Conservation (phyloP, 495 filamentous ascomycete genomes). For the Annulohypoxylon bovei region DNA sequence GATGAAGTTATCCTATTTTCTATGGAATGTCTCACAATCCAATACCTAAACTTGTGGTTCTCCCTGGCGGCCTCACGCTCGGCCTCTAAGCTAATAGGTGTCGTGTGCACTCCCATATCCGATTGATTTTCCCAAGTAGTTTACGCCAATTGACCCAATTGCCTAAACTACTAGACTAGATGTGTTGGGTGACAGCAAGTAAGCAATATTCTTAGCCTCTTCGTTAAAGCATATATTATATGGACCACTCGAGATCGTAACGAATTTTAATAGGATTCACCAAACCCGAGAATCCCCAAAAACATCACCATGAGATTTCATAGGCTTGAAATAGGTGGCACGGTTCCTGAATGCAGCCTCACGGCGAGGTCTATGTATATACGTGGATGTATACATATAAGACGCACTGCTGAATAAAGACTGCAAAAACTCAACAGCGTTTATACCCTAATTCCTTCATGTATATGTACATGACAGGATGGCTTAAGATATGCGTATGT, state of each 20-base stretch:
- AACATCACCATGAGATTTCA: not conserved
- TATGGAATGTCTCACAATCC: not conserved
- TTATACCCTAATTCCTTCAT: not conserved
- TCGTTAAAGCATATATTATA: not conserved
- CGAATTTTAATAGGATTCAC: not conserved
- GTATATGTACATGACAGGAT: not conserved
- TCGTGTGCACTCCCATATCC: not conserved
- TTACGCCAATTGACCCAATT: not conserved
- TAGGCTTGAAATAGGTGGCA: slow-evolving; percentile 4
- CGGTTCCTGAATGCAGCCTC: not conserved
- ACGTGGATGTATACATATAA: slow-evolving; percentile 1
- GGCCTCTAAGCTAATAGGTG: not conserved
- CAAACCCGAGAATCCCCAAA: not conserved
- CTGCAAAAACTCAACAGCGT: not conserved
- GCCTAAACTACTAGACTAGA: not conserved
- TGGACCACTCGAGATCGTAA: not conserved
- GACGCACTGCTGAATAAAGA: not conserved
- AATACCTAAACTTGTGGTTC: not conserved
- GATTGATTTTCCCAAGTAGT: not conserved
- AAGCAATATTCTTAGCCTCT: not conserved
- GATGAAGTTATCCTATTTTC: not conserved
- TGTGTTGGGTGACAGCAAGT: not conserved
- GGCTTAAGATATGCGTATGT: not conserved
- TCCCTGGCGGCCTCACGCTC: not conserved
- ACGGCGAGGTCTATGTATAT: slow-evolving; percentile 1